A percentile compares a stretch with the other conserved stretches of the same genome.
These are phyloP conservation scores for Sclerotinia borealis DNA, from an alignment of 2,329 filamentous ascomycete genomes.

Conservation along the genomic window DNA sequence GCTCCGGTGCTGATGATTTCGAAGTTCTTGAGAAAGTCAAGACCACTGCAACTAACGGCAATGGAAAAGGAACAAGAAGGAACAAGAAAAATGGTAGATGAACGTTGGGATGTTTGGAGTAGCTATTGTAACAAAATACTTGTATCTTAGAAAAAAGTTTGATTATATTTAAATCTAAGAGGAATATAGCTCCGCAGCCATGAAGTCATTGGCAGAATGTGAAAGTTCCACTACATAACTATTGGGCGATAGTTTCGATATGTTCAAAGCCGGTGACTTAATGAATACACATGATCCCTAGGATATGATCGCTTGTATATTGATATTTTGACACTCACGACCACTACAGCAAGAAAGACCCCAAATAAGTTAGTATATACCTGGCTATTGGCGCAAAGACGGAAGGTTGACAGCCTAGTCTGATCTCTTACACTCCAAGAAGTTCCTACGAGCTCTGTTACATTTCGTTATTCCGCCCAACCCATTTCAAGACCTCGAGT, in stretches of 20 bases:
- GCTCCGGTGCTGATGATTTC: slow-evolving; percentile 55
- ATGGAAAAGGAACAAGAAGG: slow-evolving; percentile 23
- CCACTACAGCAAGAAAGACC: not conserved
- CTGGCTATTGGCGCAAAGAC: too few relatives aligned
- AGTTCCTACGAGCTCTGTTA: not conserved
- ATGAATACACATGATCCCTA: not conserved
- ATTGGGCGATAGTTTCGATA: not conserved
- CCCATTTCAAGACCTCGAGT: not conserved
- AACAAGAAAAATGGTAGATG: slow-evolving; percentile 27
- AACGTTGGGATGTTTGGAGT: not conserved
- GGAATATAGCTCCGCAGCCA: not conserved
- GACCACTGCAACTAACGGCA: slow-evolving; percentile 28
- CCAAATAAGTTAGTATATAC: not conserved
- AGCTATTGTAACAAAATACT: slow-evolving; percentile 12
- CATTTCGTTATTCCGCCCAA: too few relatives aligned
- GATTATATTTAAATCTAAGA: not conserved
- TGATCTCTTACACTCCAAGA: not conserved
- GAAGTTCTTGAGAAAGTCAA: slow-evolving; percentile 53
- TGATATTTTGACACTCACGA: not conserved
- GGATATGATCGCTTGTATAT: not conserved
- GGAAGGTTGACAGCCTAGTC: too few relatives aligned
- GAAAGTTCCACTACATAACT: not conserved
- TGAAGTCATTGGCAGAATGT: not conserved
- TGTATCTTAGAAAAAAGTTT: slow-evolving; percentile 17
- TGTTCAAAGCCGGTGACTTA: not conserved